Conservation (phyloP, 2,329 filamentous ascomycete genomes). For the Pseudogymnoascus sp. region DNA sequence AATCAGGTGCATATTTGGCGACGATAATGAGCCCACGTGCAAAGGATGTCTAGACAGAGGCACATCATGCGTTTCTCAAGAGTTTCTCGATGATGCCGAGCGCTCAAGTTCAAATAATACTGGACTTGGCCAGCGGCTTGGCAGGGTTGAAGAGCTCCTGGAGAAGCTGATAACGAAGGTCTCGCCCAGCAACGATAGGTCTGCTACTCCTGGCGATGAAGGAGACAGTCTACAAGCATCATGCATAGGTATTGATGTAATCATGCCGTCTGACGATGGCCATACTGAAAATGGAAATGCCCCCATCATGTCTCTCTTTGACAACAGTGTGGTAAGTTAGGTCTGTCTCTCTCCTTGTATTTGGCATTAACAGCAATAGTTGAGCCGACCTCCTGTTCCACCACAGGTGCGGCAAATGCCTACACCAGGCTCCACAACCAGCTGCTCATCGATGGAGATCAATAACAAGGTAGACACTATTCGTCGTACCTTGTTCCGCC, state of each 20-base stretch:
- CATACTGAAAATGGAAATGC: slow-evolving; percentile 15
- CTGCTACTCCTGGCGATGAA: background rate
- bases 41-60: slow-evolving; percentile 38
- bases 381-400: background rate
- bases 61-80: slow-evolving; percentile 27
- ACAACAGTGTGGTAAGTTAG: slow-evolving; percentile 23
- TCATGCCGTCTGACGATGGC: slow-evolving; percentile 17
- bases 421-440: slow-evolving; percentile 19
- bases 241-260: slow-evolving; percentile 24
- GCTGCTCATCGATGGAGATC: slow-evolving; percentile 15
- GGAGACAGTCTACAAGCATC: slow-evolving; percentile 11
- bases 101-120: slow-evolving; percentile 19
- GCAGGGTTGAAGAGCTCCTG: slow-evolving; percentile 24
- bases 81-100: slow-evolving; percentile 27
- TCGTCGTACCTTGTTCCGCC: slow-evolving; percentile 22
- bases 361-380: slow-evolving; percentile 3
- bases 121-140: slow-evolving; percentile 25
- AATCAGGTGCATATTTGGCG: slow-evolving; percentile 40
- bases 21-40: slow-evolving; percentile 34
- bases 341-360: background rate
- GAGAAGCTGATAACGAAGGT: slow-evolving; percentile 26
- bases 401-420: slow-evolving; percentile 13
- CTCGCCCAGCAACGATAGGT: slow-evolving; percentile 17
- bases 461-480: slow-evolving; percentile 22
- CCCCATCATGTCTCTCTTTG: slow-evolving; percentile 26